phyloP scores from a whole-genome alignment of 352 stramenopile species.

The Globisporangium alternatum region DNA sequence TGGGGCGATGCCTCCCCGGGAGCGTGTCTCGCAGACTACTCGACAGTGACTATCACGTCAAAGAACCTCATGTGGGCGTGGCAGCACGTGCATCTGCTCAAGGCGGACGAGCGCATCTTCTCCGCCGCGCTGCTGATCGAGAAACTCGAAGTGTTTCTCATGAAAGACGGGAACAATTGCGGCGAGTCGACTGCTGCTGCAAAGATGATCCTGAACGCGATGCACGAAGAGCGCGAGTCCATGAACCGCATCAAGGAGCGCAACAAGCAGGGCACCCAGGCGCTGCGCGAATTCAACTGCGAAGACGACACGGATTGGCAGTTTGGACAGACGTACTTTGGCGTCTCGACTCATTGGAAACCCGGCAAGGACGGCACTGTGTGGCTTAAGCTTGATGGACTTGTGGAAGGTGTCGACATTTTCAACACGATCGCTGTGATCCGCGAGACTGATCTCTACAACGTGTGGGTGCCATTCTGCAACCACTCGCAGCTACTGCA shows the following conservation, averaged over 20 bases:
- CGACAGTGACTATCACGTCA: conserved; percentile 34
- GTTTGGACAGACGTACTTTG: conserved; percentile 74
- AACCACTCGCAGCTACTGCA: conserved; percentile 62
- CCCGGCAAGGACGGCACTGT: conserved; percentile 64
- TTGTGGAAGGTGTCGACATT: conserved; percentile 75
- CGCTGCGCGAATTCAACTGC: conserved; percentile 68
- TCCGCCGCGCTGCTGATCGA: conserved; percentile 63
- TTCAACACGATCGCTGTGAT: conserved; percentile 83
- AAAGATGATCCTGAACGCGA: conserved; percentile 34
- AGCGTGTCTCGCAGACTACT: conserved; percentile 52
- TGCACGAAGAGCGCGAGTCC: conserved; percentile 50
- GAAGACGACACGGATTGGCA: conserved; percentile 68
- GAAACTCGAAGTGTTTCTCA: conserved; percentile 60
- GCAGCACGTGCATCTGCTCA: conserved; percentile 67
- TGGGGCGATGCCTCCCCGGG: conserved; percentile 15
- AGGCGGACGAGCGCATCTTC: conserved; percentile 70
- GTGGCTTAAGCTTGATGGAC: conserved; percentile 79
- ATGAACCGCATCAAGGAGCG: conserved; percentile 58
- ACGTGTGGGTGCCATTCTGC: conserved; percentile 72
- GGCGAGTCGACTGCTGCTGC: conserved; percentile 11
- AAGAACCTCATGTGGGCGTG: conserved; percentile 70
- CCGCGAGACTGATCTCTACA: conserved; percentile 78
- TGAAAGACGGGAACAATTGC: conserved; percentile 19
- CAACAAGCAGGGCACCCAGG: conserved; percentile 37
- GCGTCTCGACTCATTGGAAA: conserved; percentile 80